These are phyloP conservation scores for Coemansia sp. DNA, from an alignment of 192 early-diverging fungal species.

Conservation along the genomic window DNA sequence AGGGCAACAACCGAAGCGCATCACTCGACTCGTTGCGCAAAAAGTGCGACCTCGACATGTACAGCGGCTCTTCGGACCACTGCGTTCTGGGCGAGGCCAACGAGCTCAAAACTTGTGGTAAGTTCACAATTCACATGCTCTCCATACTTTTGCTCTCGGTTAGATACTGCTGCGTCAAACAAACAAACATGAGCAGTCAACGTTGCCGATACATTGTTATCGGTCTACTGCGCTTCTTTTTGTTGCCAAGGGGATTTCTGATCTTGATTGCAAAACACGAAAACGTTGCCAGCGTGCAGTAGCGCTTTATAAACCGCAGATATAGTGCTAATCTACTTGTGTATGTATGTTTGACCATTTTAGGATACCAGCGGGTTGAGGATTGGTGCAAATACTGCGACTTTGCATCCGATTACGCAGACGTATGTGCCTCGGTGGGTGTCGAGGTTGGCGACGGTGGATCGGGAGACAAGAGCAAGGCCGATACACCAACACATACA, in stretches of 20 bases:
- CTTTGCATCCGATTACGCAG: conserved; percentile 30
- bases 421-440: conserved; percentile 41
- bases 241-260: not conserved
- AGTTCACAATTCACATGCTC: conserved; percentile 9
- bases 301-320: not conserved
- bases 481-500: conserved; percentile 4
- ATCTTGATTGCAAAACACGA: not conserved
- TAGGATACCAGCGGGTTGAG: conserved; percentile 53
- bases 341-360: not conserved
- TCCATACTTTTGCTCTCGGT: not conserved
- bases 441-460: conserved; percentile 9
- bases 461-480: conserved; percentile 1
- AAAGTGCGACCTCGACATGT: conserved; percentile 35
- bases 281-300: not conserved
- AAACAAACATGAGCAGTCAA: not conserved
- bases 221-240: not conserved
- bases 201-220: not conserved
- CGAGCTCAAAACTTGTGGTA: conserved; percentile 55
- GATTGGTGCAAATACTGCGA: conserved; percentile 56
- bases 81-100: conserved; percentile 50
- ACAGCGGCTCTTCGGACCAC: conserved; percentile 29
- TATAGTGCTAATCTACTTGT: conserved; percentile 9
- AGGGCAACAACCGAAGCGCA: conserved; percentile 44
- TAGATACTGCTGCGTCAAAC: not conserved
- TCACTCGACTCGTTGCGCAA: conserved; percentile 40